Evolutionary conservation across 805 yeast species (phyloP), one percentile per base, ranked within the genome.

Genomic region (Schwanniomyces pseudopolymorphus): DNA sequence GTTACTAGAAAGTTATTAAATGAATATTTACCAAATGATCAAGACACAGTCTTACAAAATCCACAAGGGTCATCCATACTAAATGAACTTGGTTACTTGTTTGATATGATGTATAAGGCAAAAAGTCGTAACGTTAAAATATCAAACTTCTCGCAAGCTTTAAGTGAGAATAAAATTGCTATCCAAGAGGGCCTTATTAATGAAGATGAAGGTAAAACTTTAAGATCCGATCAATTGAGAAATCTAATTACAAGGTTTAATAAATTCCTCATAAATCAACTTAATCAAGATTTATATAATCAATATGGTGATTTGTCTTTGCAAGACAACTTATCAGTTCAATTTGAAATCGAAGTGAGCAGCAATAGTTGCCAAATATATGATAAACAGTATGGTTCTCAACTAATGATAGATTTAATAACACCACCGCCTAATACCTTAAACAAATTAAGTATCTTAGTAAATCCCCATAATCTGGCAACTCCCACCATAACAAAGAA

Each of bases 31-130:
- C 78, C 78, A 2, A 64, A 58, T 46, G 71, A 61, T 56, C 62
- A 68, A 31, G 64, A 64, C 0, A 57, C 67, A 2, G 60, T 70
- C 3, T 42, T 59, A 6, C 44, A 47, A 5, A 71, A 70, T 42
- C 68, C 66, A 31, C 72, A 69, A 44, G 76, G 77, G 0, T 67
- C 76, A 1, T 81, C 87, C 2, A 61, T 91, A 3, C 65, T 90
- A 22, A 83, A 87, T 41, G 97, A 94, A 60, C 68, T 91, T 39
- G 99, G 97, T 0, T 89, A 89, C 52, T 69, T 95, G 11, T 89
- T 82, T 66, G 98, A 95, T 59, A 92, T 94, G 99, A 77, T 92
- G 67, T 77, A 77, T 36, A 87, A 88, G 61, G 89, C 96, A 0
- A 67, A 77, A 11, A 94, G 96, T 0, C 78, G 79, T 33, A 88